Base-by-base conservation (phyloP, 805 yeast species). In the Saturnispora bothae region DNA sequence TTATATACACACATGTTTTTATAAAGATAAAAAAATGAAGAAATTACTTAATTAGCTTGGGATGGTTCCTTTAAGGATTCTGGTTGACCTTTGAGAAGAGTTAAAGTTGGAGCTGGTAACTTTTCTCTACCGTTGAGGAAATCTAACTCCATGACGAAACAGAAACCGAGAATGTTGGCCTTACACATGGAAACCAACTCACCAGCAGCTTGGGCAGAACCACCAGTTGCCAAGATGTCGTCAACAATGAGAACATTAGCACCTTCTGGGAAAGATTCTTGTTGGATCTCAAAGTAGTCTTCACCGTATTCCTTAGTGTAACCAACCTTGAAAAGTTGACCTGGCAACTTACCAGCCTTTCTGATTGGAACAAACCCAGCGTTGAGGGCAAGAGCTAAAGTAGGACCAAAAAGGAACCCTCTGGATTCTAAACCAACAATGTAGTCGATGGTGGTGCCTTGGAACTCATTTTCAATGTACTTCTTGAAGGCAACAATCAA, bases 151-250 rank as follows among this genome's bases (percentile, higher is more conserved):
- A 92, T 76, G 33, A 92, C 84, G 56, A 92, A 92, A 47, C 80
- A 65, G 60, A 76, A 92, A 63, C 86, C 95, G 37, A 79, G 57
- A 38, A 88, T 71, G 43, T 78, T 71, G 44, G 79, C 95, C 40
- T 78, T 76, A 44, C 78, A 68, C 59, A 71, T 64, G 48, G 57
- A 55, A 36, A 85, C 81, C 47, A 92, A 71, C 54, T 84, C 80
- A 43, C 95, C 96, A 30, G 97, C 97, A 43, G 94, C 96, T 40
- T 65, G 63, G 19, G 98, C 98, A 50, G 94, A 81, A 28, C 99
- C 99, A 45, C 97, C 97, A 28, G 98, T 92, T 35, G 98, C 98
- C 57, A 92, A 81, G 52, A 92, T 86, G 56, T 92, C 99, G 61
- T 92, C 99, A 28, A 92, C 94, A 47, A 92, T 71, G 28, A 89